Evolutionary conservation across 2,329 filamentous ascomycete genomes (phyloP).

Genomic region (Xylariales sp.): DNA sequence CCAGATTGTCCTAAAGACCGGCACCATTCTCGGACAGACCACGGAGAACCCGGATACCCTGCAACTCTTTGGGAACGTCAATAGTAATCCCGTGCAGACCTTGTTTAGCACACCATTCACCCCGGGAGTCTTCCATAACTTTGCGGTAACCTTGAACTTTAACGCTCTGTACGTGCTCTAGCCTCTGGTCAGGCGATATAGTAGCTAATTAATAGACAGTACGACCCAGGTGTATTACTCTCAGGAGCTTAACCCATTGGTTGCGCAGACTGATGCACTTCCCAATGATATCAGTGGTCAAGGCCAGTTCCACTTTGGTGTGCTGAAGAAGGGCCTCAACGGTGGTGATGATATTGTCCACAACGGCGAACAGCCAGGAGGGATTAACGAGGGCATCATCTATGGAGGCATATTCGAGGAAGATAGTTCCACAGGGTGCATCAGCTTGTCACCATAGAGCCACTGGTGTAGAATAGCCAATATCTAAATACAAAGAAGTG

Average conservation of each 20-base stretch:
- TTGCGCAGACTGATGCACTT: slow-evolving; percentile 39
- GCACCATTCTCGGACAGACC: slow-evolving; percentile 40
- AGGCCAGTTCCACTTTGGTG: slow-evolving; percentile 59
- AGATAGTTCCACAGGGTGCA: slow-evolving; percentile 36
- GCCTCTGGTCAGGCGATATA: too few species aligned
- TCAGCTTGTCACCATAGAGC: slow-evolving; percentile 28
- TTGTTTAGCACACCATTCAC: slow-evolving; percentile 49
- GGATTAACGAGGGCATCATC: slow-evolving; percentile 48
- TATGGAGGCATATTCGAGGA: slow-evolving; percentile 51
- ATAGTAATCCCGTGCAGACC: slow-evolving; percentile 37
- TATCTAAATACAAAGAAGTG: too few species aligned
- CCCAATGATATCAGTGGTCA: slow-evolving; percentile 49
- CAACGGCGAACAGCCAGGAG: slow-evolving; percentile 41
- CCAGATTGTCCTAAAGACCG: slow-evolving; percentile 52
- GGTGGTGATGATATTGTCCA: slow-evolving; percentile 38
- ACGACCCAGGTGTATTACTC: slow-evolving; percentile 57
- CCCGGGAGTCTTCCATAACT: slow-evolving; percentile 55
- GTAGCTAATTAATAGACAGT: slow-evolving; percentile 32
- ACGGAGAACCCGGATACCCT: slow-evolving; percentile 33
- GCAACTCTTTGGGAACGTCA: slow-evolving; percentile 43
- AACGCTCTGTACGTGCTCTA: slow-evolving; percentile 42
- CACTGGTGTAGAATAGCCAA: too few species aligned
- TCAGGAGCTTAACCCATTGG: slow-evolving; percentile 36
- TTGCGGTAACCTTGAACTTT: slow-evolving; percentile 55
- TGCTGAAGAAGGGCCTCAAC: slow-evolving; percentile 57